Conservation (phyloP, 2,329 filamentous ascomycete genomes). For the Pseudocercospora crystallina region DNA sequence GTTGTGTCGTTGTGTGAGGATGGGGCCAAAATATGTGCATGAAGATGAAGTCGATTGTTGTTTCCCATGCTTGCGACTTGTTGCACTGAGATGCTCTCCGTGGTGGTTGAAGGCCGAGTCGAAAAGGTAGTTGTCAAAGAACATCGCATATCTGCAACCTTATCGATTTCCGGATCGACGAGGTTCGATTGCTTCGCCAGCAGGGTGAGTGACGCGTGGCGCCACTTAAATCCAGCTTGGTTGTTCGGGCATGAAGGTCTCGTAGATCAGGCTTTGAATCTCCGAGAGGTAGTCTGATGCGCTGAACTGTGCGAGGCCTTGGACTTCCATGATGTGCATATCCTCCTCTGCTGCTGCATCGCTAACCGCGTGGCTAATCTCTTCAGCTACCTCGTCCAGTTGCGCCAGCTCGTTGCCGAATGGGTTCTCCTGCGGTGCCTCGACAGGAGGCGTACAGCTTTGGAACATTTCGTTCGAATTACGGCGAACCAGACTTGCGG, state of each 20-base stretch:
- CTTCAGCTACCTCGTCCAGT: constrained; percentile 89
- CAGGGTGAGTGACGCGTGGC: not conserved
- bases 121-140: not conserved
- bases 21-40: constrained; percentile 10
- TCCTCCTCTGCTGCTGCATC: constrained; percentile 71
- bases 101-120: not conserved
- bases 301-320: constrained; percentile 70
- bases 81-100: constrained; percentile 5
- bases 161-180: constrained; percentile 26
- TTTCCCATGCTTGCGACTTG: constrained; percentile 1
- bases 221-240: constrained; percentile 27
- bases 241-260: constrained; percentile 33
- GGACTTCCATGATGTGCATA: constrained; percentile 65
- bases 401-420: constrained; percentile 89
- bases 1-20: not conserved
- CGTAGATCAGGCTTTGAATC: constrained; percentile 67
- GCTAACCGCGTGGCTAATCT: constrained; percentile 64
- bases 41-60: constrained; percentile 1
- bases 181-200: constrained; percentile 30
- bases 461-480: constrained; percentile 48
- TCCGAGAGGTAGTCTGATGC: constrained; percentile 83
- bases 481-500: constrained; percentile 54
- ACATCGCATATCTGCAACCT: constrained; percentile 30
- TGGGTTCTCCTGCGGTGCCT: constrained; percentile 59
- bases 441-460: constrained; percentile 23